These are phyloP conservation scores for Acacia confusa DNA, from an alignment of 306 rosid species.

Conservation along the genomic window DNA sequence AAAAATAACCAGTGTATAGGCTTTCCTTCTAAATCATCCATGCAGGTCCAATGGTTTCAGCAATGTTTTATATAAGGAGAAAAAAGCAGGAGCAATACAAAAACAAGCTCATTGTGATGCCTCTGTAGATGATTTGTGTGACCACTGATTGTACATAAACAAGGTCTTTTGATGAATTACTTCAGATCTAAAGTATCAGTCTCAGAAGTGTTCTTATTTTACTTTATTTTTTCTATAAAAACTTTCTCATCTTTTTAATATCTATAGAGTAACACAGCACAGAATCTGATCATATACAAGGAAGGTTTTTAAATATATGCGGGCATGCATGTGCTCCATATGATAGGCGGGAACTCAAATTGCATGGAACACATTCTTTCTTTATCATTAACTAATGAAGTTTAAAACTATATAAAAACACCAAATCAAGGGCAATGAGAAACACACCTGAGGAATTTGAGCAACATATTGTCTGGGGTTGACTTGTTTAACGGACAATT, in stretches of 20 bases:
- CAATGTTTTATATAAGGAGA: neutral
- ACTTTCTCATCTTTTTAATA: neutral
- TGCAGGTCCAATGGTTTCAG: neutral
- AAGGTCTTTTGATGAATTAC: neutral
- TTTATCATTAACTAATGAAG: neutral
- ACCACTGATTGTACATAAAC: neutral
- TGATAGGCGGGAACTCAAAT: neutral
- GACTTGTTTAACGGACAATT: conserved; percentile 82
- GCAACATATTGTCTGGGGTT: conserved; percentile 94
- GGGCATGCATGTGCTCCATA: neutral
- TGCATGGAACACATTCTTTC: neutral
- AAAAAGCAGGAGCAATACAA: neutral
- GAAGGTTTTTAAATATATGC: neutral
- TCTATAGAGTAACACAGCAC: neutral
- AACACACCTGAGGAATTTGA: conserved; percentile 71
- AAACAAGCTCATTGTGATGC: neutral
- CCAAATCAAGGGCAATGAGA: neutral
- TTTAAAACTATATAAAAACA: neutral
- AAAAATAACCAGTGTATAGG: neutral
- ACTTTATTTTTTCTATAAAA: neutral
- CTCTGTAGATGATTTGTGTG: neutral
- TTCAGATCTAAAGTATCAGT: neutral
- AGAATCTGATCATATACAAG: neutral
- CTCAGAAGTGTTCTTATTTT: neutral
- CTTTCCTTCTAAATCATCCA: neutral